Evolutionary conservation across 148 eudicot genomes (phyloP).

Genomic region (Rhododendron mucronatum): DNA sequence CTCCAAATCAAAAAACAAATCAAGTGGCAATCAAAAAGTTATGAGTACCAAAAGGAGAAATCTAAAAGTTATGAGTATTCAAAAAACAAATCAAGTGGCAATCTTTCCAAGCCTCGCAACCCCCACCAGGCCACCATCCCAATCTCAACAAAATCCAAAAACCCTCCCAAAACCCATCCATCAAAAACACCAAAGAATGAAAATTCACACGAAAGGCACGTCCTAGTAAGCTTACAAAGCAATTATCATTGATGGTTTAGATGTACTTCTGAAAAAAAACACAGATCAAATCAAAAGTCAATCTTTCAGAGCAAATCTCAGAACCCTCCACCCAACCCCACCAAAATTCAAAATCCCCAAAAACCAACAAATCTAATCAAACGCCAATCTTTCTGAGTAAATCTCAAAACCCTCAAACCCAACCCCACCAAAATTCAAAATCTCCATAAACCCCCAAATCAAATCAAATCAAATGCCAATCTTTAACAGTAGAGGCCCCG

Average conservation of each 20-base stretch:
- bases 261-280: not conserved
- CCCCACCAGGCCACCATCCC: not conserved
- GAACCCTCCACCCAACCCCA: not conserved
- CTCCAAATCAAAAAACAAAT: constrained; percentile 7
- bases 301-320: not conserved
- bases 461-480: not conserved
- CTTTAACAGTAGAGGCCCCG: not conserved
- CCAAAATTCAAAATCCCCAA: not conserved
- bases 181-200: not conserved
- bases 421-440: not conserved
- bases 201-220: not conserved
- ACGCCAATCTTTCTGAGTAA: not conserved
- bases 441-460: not conserved
- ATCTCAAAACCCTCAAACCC: not conserved
- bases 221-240: not conserved
- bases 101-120: not conserved
- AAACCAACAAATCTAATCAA: not conserved
- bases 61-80: not conserved
- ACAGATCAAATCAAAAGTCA: not conserved
- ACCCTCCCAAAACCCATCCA: not conserved
- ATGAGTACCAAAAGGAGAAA: not conserved
- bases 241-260: not conserved
- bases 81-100: not conserved
- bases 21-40: not conserved
- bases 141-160: not conserved